Percentiles rank a stretch among this genome's conserved stretches.
Evolutionary conservation across 1,284 basidiomycete species (phyloP).

Genomic region (Earliella scabrosa): DNA sequence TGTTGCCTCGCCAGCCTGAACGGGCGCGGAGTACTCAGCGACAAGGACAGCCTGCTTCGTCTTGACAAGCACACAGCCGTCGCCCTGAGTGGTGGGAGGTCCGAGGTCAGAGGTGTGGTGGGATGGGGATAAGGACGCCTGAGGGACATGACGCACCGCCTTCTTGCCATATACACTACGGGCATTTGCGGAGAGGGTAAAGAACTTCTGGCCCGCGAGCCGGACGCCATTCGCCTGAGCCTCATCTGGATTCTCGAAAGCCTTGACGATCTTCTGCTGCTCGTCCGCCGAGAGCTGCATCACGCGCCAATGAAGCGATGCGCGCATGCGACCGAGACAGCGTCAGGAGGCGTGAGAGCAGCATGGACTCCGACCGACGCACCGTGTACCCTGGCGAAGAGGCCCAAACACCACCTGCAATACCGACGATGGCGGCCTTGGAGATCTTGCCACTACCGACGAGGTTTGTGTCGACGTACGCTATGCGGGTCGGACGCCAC

Average conservation of each 20-base stretch:
- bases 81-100: slow-evolving; percentile 68
- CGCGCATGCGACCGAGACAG: neutral
- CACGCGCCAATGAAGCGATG: neutral
- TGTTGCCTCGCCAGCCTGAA: slow-evolving; percentile 76
- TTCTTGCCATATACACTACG: slow-evolving; percentile 85
- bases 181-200: slow-evolving; percentile 64
- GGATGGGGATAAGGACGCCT: no score
- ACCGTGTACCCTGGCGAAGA: slow-evolving; percentile 76
- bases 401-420: slow-evolving; percentile 90
- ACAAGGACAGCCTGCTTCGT: slow-evolving; percentile 91
- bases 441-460: slow-evolving; percentile 77
- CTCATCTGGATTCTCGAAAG: slow-evolving; percentile 51
- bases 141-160: slow-evolving; percentile 54
- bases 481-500: slow-evolving; percentile 42
- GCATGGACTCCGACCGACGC: slow-evolving; percentile 33
- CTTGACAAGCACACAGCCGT: slow-evolving; percentile 85
- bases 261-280: slow-evolving; percentile 68
- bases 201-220: slow-evolving; percentile 82
- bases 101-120: no score
- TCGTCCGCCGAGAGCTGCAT: slow-evolving; percentile 75
- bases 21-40: slow-evolving; percentile 74
- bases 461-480: slow-evolving; percentile 89
- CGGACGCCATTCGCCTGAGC: slow-evolving; percentile 68
- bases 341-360: neutral
- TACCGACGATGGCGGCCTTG: slow-evolving; percentile 87